Percentiles rank a stretch among this genome's conserved stretches.
Evolutionary conservation across 495 filamentous ascomycete species (phyloP).

Genomic region (Trichoderma asperelloides): DNA sequence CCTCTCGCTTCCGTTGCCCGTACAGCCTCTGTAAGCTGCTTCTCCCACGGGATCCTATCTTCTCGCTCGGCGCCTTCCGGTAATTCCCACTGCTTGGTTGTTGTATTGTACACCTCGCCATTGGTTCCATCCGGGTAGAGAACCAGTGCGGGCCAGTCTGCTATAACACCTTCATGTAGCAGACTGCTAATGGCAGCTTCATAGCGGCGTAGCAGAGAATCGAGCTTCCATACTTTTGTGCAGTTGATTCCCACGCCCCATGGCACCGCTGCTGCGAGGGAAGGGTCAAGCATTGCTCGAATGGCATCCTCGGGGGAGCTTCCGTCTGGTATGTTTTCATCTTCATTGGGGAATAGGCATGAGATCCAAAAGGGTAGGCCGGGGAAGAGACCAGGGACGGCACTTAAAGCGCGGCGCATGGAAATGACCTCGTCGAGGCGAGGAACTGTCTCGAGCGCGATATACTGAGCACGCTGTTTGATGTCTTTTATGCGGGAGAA

Average conservation of each 20-base stretch:
- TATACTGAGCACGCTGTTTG: conserved; percentile 34
- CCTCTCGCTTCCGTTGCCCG: conserved; percentile 47
- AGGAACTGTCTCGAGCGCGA: conserved; percentile 59
- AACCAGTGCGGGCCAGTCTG: conserved; percentile 44
- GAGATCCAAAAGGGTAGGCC: conserved; percentile 46
- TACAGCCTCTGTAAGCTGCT: conserved; percentile 45
- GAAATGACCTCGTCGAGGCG: conserved; percentile 50
- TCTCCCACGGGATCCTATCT: conserved; percentile 42
- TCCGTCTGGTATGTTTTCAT: conserved; percentile 36
- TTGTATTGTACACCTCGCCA: conserved; percentile 56
- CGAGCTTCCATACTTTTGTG: conserved; percentile 48
- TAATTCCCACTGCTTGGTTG: conserved; percentile 48
- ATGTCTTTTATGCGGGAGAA: conserved; percentile 27
- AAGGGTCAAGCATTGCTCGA: conserved; percentile 27
- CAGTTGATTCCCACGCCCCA: conserved; percentile 63
- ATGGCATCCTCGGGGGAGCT: conserved; percentile 37
- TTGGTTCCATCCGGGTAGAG: conserved; percentile 63
- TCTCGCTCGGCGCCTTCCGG: conserved; percentile 16
- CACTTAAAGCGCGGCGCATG: conserved; percentile 34
- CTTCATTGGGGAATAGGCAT: conserved; percentile 48
- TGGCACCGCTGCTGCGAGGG: conserved; percentile 24
- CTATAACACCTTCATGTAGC: conserved; percentile 20
- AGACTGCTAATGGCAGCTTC: conserved; percentile 30
- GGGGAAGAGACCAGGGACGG: background rate
- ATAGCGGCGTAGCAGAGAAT: conserved; percentile 36